Evolutionary conservation across 139 green algal genomes (phyloP), one percentile per base, ranked within the genome.

Genomic region (Auxenochlorella protothecoides): DNA sequence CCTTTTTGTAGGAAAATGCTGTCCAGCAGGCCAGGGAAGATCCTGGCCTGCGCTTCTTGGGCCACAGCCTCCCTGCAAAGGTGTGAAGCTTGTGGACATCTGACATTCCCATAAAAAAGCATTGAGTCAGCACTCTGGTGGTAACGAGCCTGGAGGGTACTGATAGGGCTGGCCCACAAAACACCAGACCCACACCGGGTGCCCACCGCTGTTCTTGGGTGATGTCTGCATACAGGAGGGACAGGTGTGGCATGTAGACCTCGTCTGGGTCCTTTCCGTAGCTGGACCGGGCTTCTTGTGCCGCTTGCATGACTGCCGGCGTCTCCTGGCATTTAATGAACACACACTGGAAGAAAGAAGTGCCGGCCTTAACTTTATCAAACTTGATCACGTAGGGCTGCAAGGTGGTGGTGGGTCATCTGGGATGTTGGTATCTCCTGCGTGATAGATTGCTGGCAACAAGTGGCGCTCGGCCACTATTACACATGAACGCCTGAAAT

Each of bases 191-290:
- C 5, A 11, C 12, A 51, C 7, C 15, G n/a, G 7, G 11, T 6
- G 4, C 53, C 52, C 15, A 79, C 79, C 79, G 74, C 14, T 61
- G n/a, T 8, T 63, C 53, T 16, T 65, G 6, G 14, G 15, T 6
- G 2, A 85, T 80, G 54, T 85, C 79, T 15, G 60, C 55, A 16
- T 85, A 85, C 61, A 85, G 68, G n/a, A 85, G 68, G 5, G 66
- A 77, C n/a, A 83, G 56, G 71, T 85, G 79, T 12, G 79, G 79
- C 79, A 85, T 85, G 68, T 85, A 85, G 6, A n/a, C 7, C 27
- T 16, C 66, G 27, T 53, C 52, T 5, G 71, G 51, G 55, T 79
- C 71, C 5, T 69, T 53, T 3, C 60, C 53, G 16, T 70, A 83
- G 10, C 62, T 69, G 14, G 62, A 60, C 5, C 65, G 44, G 5